These are phyloP conservation scores for Pythium insidiosum DNA, from an alignment of 352 stramenopile genomes.

Conservation along the genomic window DNA sequence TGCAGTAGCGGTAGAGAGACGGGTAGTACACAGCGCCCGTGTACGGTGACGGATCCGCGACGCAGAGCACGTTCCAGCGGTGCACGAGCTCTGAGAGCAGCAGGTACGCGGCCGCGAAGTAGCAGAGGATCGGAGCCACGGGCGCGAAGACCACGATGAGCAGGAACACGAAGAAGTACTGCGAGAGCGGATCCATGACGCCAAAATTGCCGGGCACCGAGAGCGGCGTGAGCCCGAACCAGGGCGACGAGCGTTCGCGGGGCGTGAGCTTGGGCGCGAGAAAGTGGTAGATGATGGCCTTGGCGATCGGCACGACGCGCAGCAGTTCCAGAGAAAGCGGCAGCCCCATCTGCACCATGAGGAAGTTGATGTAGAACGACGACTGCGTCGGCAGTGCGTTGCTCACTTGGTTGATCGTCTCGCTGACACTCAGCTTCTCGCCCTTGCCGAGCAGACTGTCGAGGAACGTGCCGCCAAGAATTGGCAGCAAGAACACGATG, in stretches of 20 bases:
- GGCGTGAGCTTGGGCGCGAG: constrained; percentile 78
- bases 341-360: constrained; percentile 68
- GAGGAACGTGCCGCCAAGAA: constrained; percentile 76
- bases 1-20: constrained; percentile 74
- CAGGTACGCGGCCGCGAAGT: constrained; percentile 65
- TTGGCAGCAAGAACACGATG: constrained; percentile 73
- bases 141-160: constrained; percentile 66
- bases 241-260: constrained; percentile 52
- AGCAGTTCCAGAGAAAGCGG: constrained; percentile 57
- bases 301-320: constrained; percentile 64
- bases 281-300: constrained; percentile 65
- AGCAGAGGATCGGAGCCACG: constrained; percentile 73
- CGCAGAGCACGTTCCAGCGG: constrained; percentile 63
- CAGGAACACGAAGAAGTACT: constrained; percentile 72
- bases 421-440: constrained; percentile 15
- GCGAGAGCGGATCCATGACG: constrained; percentile 42
- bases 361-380: constrained; percentile 75
- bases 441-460: constrained; percentile 51
- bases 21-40: constrained; percentile 65
- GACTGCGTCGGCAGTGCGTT: constrained; percentile 63
- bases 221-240: constrained; percentile 60
- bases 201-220: constrained; percentile 51
- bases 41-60: constrained; percentile 62
- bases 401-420: constrained; percentile 46
- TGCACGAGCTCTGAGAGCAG: constrained; percentile 70